These are phyloP conservation scores for Trichoderma sp. DNA, from an alignment of 2,329 filamentous ascomycete genomes.

Conservation along the genomic window DNA sequence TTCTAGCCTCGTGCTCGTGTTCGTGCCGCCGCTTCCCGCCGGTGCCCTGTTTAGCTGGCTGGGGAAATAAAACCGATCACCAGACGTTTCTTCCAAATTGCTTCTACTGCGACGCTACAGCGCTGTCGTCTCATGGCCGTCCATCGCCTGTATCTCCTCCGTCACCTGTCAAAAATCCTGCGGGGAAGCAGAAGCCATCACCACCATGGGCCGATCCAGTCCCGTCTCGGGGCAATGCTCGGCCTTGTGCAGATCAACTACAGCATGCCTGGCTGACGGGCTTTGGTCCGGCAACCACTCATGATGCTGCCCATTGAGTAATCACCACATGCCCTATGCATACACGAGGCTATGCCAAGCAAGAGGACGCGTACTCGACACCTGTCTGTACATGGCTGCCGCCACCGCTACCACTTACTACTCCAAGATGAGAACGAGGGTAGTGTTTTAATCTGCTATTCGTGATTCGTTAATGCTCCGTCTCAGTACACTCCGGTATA, in stretches of 20 bases:
- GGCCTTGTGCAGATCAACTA: neutral
- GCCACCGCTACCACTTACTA: neutral
- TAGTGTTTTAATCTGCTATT: neutral
- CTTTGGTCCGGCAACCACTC: neutral
- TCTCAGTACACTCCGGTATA: neutral
- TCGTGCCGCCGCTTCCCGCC: neutral
- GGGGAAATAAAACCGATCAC: neutral
- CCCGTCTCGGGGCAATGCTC: constrained; percentile 3
- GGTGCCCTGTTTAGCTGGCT: neutral
- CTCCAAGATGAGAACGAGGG: neutral
- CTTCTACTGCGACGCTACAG: neutral
- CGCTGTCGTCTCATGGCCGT: neutral
- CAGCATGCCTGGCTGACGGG: neutral
- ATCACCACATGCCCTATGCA: neutral
- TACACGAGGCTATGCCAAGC: neutral
- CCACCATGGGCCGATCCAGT: neutral
- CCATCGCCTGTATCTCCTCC: neutral
- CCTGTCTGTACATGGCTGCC: neutral
- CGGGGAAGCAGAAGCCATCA: neutral
- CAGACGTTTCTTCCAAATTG: neutral
- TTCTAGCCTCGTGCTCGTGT: constrained; percentile 15
- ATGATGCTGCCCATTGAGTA: neutral
- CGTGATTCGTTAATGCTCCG: neutral
- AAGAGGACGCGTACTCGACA: neutral
- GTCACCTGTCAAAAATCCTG: neutral